A percentile compares a stretch with the other conserved stretches of the same genome.
phyloP scores from a whole-genome alignment of 2,329 filamentous ascomycete genomes.

The Phialemonium atrogriseum region DNA sequence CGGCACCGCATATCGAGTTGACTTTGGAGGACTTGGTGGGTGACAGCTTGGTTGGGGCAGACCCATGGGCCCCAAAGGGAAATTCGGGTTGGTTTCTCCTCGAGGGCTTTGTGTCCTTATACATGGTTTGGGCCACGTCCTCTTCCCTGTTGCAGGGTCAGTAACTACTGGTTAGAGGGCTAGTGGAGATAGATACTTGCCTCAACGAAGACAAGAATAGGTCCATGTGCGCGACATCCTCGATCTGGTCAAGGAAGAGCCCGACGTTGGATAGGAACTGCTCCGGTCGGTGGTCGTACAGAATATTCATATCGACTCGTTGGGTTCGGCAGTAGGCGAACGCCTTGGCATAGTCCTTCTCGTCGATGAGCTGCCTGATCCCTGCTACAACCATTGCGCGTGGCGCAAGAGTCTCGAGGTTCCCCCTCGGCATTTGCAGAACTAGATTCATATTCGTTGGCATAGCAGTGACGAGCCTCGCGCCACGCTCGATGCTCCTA shows the following conservation, averaged over 20 bases:
- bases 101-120: conserved; percentile 68
- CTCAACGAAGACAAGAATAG: conserved; percentile 81
- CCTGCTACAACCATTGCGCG: conserved; percentile 87
- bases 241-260: conserved; percentile 76
- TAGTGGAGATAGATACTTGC: too few relatives aligned
- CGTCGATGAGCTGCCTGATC: conserved; percentile 72
- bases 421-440: conserved; percentile 92
- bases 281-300: conserved; percentile 84
- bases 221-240: conserved; percentile 75
- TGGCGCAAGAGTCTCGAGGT: conserved; percentile 90
- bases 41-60: conserved; percentile 1
- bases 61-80: background rate
- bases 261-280: conserved; percentile 73
- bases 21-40: conserved; percentile 50
- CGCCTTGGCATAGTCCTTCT: conserved; percentile 72
- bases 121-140: conserved; percentile 89
- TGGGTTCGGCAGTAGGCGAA: conserved; percentile 87
- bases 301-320: conserved; percentile 94
- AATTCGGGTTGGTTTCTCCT: conserved; percentile 14
- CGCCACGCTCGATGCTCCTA: conserved; percentile 83
- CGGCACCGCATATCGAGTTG: conserved; percentile 80
- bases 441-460: conserved; percentile 80
- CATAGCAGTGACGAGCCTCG: conserved; percentile 78
- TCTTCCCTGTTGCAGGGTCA: too few relatives aligned
- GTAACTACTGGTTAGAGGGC: too few relatives aligned